These are phyloP conservation scores for Nicotiana noctiflora DNA, from an alignment of 257 asterid species.

Conservation along the genomic window DNA sequence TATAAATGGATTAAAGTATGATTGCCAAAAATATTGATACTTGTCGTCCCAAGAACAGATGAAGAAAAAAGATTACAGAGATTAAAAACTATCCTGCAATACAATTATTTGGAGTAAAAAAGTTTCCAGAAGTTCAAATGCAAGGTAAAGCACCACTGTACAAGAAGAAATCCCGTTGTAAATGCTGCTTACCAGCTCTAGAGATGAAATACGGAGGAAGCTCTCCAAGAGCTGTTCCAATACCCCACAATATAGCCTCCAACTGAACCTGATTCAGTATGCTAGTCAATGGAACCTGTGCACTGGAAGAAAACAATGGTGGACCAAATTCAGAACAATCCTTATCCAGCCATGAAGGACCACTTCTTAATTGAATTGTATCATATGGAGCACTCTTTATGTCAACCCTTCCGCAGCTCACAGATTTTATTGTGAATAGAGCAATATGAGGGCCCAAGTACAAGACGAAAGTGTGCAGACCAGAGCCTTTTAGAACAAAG, in stretches of 20 bases:
- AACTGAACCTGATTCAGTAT: slow-evolving; percentile 29
- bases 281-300: slow-evolving; percentile 28
- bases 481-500: slow-evolving; percentile 21
- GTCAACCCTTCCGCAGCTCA: slow-evolving; percentile 31
- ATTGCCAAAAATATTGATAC: background rate
- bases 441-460: slow-evolving; percentile 35
- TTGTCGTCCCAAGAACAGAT: background rate
- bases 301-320: slow-evolving; percentile 16
- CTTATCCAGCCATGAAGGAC: slow-evolving; percentile 34
- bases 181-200: slow-evolving; percentile 22
- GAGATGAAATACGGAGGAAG: slow-evolving; percentile 36
- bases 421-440: slow-evolving; percentile 25
- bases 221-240: slow-evolving; percentile 37
- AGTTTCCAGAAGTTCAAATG: background rate
- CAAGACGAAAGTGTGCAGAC: slow-evolving; percentile 32
- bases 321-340: slow-evolving; percentile 26
- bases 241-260: slow-evolving; percentile 30
- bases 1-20: background rate
- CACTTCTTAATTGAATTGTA: slow-evolving; percentile 28
- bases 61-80: background rate
- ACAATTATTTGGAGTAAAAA: background rate
- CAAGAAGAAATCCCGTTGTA: background rate
- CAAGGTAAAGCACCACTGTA: background rate
- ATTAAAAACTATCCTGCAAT: background rate
- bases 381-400: slow-evolving; percentile 28